Evolutionary conservation across 2,329 filamentous ascomycete species (phyloP).

Genomic region (Pseudogymnoascus verrucosus): DNA sequence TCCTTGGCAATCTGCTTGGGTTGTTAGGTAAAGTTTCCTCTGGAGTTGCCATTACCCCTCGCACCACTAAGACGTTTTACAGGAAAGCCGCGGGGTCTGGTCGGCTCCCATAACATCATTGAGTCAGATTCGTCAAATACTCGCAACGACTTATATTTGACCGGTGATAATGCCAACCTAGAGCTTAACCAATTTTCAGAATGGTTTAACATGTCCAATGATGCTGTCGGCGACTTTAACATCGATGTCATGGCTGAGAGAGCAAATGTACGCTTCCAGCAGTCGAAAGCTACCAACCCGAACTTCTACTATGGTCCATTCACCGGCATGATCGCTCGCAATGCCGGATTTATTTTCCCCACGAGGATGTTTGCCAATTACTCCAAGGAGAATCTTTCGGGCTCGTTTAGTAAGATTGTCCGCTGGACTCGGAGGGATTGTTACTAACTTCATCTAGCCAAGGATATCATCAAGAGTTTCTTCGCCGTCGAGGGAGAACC

Average conservation of each 20-base stretch:
- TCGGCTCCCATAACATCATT: slow-evolving; percentile 22
- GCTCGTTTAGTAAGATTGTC: slow-evolving; percentile 15
- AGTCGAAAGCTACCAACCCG: slow-evolving; percentile 41
- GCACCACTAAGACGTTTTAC: background rate
- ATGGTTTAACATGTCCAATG: slow-evolving; percentile 32
- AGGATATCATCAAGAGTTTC: slow-evolving; percentile 14
- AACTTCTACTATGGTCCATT: slow-evolving; percentile 46
- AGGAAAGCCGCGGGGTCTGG: slow-evolving; percentile 21
- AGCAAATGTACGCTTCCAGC: slow-evolving; percentile 33
- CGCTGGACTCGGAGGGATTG: background rate
- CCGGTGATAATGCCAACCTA: slow-evolving; percentile 37
- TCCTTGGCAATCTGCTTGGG: slow-evolving; percentile 11
- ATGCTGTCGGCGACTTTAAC: slow-evolving; percentile 17
- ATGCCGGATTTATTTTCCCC: slow-evolving; percentile 25
- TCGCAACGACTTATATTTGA: slow-evolving; percentile 21
- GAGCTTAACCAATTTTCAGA: slow-evolving; percentile 44
- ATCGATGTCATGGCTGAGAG: slow-evolving; percentile 17
- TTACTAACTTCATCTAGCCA: slow-evolving; percentile 1
- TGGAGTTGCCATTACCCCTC: background rate
- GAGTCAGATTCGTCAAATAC: slow-evolving; percentile 23
- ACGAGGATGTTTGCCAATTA: slow-evolving; percentile 27
- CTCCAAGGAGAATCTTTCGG: slow-evolving; percentile 21
- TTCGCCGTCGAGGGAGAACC: slow-evolving; percentile 39
- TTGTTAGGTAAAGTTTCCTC: background rate
- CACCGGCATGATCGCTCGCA: slow-evolving; percentile 34